These are phyloP conservation scores for Amanita polypyramis DNA, from an alignment of 768 basidiomycete species.

Conservation along the genomic window DNA sequence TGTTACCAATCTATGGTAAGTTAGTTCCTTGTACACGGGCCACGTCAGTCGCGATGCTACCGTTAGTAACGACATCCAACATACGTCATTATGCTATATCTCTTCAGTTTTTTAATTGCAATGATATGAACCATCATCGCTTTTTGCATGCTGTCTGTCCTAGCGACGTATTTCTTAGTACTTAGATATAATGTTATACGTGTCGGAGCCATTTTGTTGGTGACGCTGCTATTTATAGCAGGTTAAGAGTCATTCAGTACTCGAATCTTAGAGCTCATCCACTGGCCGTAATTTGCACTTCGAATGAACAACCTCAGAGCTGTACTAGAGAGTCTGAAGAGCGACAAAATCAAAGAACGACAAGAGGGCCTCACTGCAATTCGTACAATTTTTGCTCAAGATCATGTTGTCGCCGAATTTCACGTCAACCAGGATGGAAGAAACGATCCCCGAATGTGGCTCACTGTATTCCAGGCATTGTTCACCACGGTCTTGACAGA, in stretches of 20 bases:
- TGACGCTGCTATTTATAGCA: neutral
- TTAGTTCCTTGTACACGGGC: neutral
- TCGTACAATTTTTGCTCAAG: conserved; percentile 38
- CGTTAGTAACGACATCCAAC: neutral
- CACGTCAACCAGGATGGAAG: conserved; percentile 25
- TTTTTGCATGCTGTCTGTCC: neutral
- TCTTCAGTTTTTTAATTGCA: neutral
- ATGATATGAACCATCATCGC: neutral
- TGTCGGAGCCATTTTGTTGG: neutral
- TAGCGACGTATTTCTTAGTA: neutral
- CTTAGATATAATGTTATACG: neutral
- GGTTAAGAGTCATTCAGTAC: too few species aligned
- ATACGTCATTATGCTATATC: neutral
- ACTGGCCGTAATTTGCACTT: neutral
- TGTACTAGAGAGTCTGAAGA: conserved; percentile 41
- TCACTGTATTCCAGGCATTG: conserved; percentile 60
- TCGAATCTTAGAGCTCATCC: neutral
- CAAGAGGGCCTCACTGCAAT: conserved; percentile 49
- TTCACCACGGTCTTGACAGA: conserved; percentile 60
- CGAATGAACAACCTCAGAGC: conserved; percentile 28
- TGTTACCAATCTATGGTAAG: neutral
- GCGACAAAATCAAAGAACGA: conserved; percentile 61
- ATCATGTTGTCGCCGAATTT: conserved; percentile 34
- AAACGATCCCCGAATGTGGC: conserved; percentile 38
- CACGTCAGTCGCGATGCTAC: neutral